Base-by-base conservation (phyloP, 78 protist species). In the Neovahlkampfia damariscottae region DNA sequence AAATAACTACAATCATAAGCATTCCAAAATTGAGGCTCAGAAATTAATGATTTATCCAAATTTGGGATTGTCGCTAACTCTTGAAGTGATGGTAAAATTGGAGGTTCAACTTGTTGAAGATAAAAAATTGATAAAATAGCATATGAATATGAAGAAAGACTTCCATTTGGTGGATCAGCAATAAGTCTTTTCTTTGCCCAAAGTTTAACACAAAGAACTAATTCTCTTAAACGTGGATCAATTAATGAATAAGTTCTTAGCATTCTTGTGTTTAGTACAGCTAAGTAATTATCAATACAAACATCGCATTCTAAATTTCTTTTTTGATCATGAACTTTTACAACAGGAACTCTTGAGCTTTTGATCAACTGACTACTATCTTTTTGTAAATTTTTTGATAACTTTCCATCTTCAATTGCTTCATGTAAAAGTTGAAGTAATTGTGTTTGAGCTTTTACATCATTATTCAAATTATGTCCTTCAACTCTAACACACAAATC, bases 11-110 rank as follows among this genome's bases (percentile, higher is more conserved):
- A 50, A 50, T 50, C 62, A 19, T 50, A 50, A 50, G 62, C 62
- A 50, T 50, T 50, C 19, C 19, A 69, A 19, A 30, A 19, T 31
- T 19, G 19, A 19, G 72, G 72, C 29, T 69, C 19, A 19, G 72
- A 28, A 69, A 69, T n/a, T 19, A 19, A 19, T 10, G 19, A 30
- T 19, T 30, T 19, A 69, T 30, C 72, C 19, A 19, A n/a, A 69
- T 19, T 30, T 30, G 19, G 19, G 72, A 19, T 19, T 30, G 10
- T 10, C 68, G 28, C 19, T 28, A 30, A 28, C 68, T 19, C 67
- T 69, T 69, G 67, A 69, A 69, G 72, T n/a, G 19, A 19, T 30
- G 72, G 72, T 30, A 69, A 19, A 69, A 69, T 19, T n/a, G n/a
- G n/a, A n/a, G n/a, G n/a, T n/a, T 69, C 68, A 30, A 30, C 19